These are phyloP conservation scores for Lactarius quietus DNA, from an alignment of 768 basidiomycete genomes.

Conservation along the genomic window DNA sequence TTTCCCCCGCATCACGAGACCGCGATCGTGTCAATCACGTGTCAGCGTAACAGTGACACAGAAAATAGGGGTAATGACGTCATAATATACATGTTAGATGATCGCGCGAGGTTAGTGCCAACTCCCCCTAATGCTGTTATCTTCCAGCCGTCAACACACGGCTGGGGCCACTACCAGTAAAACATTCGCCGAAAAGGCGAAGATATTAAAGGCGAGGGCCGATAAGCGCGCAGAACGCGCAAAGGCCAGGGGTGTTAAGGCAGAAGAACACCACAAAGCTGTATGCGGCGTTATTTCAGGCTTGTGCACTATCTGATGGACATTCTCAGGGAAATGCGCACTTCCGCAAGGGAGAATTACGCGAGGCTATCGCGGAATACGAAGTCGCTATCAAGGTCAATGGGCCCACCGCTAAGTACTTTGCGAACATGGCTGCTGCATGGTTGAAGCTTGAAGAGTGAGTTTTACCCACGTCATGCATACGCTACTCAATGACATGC, in stretches of 20 bases:
- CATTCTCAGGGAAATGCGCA: constrained; percentile 42
- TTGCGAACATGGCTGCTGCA: constrained; percentile 42
- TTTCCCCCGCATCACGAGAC: constrained; percentile 16
- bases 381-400: no score
- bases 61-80: not conserved
- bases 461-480: no score
- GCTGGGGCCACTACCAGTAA: not conserved
- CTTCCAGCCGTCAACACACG: not conserved
- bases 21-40: constrained; percentile 12
- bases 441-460: constrained; percentile 39
- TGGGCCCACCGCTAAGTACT: no score
- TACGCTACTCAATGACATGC: no score
- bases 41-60: no score
- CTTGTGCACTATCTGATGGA: not conserved
- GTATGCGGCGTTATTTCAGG: not conserved
- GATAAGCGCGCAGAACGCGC: constrained; percentile 1
- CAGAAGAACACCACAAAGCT: not conserved
- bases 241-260: not conserved
- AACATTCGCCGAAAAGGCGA: not conserved
- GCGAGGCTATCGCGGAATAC: constrained; percentile 33
- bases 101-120: not conserved
- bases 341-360: constrained; percentile 39
- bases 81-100: not conserved
- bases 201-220: not conserved
- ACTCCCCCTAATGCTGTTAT: not conserved